Evolutionary conservation across 1,139 yeast genomes (phyloP), one percentile per base, ranked within the genome.

Genomic region (Geotrichum phurueaensis): DNA sequence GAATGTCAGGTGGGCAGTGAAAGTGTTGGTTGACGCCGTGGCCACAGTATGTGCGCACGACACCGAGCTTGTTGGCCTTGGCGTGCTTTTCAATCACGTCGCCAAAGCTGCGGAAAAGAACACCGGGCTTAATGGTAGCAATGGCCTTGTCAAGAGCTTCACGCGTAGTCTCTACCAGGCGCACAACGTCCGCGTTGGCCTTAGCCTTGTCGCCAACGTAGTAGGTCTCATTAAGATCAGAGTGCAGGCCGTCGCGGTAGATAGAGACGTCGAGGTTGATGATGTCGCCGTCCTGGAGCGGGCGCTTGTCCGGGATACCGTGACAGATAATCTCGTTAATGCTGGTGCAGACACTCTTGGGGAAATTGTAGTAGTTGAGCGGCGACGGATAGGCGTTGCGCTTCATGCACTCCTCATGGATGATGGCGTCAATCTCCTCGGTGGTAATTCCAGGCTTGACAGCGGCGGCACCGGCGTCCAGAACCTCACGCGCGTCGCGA

Each of bases 311-410:
- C 29, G 99, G 99, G 63, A 94, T 89, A 66, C 99, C 99, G 74
- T 94, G 99, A 73, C 99, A 94, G 64, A 94, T 89, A 62, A 91
- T 86, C 77, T 94, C 99, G 74, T 95, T 92, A 51, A 95, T 85
- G 6, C 97, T 90, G 0, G 97, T 90, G 76, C 99, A 95, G 54
- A 90, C 82, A 39, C 96, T 86, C 73, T 91, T 92, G 50, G 99
- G 98, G 77, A 85, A 95, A 74, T 90, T 89, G 78, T 87, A 94
- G 76, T 95, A 95, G 77, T 95, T 95, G 65, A 94, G 79, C 3
- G 99, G 97, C 18, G 97, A 89, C 29, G 99, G 99, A 72, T 95
- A 95, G 5, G 94, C 91, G 67, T 87, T 85, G 74, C 97, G 82
- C 74, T 89, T 90, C 71, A 92, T 78, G 66, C 96, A 88, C 69